A percentile compares a stretch with the other conserved stretches of the same genome.
Conservation (phyloP, 2,329 filamentous ascomycete genomes). For the Arthrobotrys megalospora region DNA sequence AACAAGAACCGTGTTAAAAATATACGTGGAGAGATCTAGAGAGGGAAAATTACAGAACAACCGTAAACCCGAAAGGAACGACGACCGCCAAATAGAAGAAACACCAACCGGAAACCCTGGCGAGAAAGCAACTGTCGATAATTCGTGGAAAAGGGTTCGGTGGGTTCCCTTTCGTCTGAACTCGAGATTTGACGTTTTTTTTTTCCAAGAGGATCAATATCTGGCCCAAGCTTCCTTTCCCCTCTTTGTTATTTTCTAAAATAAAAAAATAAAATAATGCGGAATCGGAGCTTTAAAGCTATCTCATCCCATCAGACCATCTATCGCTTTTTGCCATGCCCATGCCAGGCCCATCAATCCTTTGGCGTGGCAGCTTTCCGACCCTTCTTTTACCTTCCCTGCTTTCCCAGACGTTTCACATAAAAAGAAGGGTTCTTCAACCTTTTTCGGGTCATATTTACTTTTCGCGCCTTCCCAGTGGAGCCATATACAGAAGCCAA, state of each 20-base stretch:
- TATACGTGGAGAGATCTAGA: not conserved
- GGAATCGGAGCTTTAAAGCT: slow-evolving; percentile 27
- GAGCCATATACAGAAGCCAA: slow-evolving; percentile 20
- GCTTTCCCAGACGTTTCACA: slow-evolving; percentile 58
- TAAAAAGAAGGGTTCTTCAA: slow-evolving; percentile 37
- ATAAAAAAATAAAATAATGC: not conserved
- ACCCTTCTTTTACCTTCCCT: slow-evolving; percentile 31
- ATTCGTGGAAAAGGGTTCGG: slow-evolving; percentile 9
- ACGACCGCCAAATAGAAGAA: not conserved
- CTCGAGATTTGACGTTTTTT: not conserved
- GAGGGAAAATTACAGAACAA: not conserved
- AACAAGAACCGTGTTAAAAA: slow-evolving; percentile 42
- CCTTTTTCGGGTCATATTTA: slow-evolving; percentile 40
- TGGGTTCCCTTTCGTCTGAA: slow-evolving; percentile 13
- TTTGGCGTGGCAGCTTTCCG: slow-evolving; percentile 48
- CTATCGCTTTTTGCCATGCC: slow-evolving; percentile 27
- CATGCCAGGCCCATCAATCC: slow-evolving; percentile 25
- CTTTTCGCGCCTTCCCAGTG: slow-evolving; percentile 40
- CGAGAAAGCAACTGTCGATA: not conserved
- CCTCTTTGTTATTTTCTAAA: not conserved
- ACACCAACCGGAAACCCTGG: slow-evolving; percentile 25
- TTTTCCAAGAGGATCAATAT: not conserved
- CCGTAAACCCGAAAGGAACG: slow-evolving; percentile 19
- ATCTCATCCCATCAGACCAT: slow-evolving; percentile 34
- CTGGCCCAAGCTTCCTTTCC: not conserved